Evolutionary conservation across 2,329 filamentous ascomycete species (phyloP), one percentile per base, ranked within the genome.

Genomic region (Lasiodiplodia gonubiensis): DNA sequence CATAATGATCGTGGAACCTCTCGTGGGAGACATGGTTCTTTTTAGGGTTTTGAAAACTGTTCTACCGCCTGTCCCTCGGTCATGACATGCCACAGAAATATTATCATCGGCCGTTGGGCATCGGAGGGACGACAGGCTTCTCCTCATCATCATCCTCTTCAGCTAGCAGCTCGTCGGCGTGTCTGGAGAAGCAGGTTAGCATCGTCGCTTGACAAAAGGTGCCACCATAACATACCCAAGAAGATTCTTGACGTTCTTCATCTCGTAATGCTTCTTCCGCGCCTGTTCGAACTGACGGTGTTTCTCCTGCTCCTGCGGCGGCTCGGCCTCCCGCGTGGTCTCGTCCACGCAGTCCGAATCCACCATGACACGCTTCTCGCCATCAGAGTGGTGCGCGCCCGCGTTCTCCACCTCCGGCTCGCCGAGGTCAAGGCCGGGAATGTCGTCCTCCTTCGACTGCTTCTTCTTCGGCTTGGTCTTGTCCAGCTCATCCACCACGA

Each of bases 231-330:
- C 49, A 68, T 79, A 90, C 89, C 93, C 94, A 71, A 99, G 86
- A 64, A 98, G 81, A 75, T 90, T 88, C 74, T 95, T 97, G 68
- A 97, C 93, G 76, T 95, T 91, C 82, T 88, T 93, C 95, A 99
- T 99, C 85, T 99, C 95, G 80, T 99, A 99, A 80, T 99, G 95
- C 83, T 90, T 94, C 89, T 95, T 97, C 75, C 95, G 88, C 84
- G 93, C 86, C 81, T 92, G 86, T 82, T 97, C 94, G 78, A 99
- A 99, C 77, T 91, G 89, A 76, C 86, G 88, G 80, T 99, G 95
- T 84, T 98, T 97, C 83, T 95, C 93, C 70, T 84, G 85, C 77
- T 97, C 94, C 78, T 97, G 93, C 12, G 59, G 59, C 42, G 59
- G 59, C 21, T 63, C 59, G 4, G 12, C 57, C 27, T 63, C 59